phyloP scores from a whole-genome alignment of 495 filamentous ascomycete genomes.

The Neurospora sublineolata region DNA sequence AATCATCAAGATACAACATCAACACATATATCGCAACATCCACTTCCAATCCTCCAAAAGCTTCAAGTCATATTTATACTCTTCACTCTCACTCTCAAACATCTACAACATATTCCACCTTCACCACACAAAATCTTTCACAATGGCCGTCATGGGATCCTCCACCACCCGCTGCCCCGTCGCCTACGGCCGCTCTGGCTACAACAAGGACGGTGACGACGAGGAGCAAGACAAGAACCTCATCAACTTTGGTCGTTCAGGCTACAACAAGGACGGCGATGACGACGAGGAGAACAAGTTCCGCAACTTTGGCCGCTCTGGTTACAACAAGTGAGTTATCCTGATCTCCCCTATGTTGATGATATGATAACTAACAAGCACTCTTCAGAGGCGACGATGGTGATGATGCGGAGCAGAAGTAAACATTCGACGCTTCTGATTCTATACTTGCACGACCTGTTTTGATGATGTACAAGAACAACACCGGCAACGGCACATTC shows the following conservation, averaged over 20 bases:
- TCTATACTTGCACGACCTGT: not conserved
- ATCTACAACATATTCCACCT: slow-evolving; percentile 1
- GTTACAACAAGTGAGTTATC: slow-evolving; percentile 31
- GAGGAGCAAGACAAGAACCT: not conserved
- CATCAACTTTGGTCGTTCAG: slow-evolving; percentile 2
- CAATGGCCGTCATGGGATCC: slow-evolving; percentile 33
- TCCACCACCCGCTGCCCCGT: slow-evolving; percentile 40
- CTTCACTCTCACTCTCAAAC: slow-evolving; percentile 1
- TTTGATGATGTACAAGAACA: not conserved
- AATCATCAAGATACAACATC: slow-evolving; percentile 8
- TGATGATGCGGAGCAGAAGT: slow-evolving; percentile 21
- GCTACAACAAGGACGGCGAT: slow-evolving; percentile 26
- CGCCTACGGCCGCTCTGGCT: slow-evolving; percentile 42
- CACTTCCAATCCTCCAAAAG: not conserved
- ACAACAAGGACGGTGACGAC: slow-evolving; percentile 29
- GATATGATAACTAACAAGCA: slow-evolving; percentile 31
- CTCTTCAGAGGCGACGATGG: slow-evolving; percentile 27
- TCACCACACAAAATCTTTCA: slow-evolving; percentile 9
- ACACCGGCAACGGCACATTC: not conserved
- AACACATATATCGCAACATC: slow-evolving; percentile 1
- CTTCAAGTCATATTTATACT: slow-evolving; percentile 1
- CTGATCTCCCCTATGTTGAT: too few relatives aligned
- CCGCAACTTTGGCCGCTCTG: slow-evolving; percentile 31
- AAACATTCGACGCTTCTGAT: not conserved
- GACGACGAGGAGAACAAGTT: slow-evolving; percentile 29